Base-by-base conservation (phyloP, 1,284 basidiomycete genomes). In the Boletus nobilissimus region DNA sequence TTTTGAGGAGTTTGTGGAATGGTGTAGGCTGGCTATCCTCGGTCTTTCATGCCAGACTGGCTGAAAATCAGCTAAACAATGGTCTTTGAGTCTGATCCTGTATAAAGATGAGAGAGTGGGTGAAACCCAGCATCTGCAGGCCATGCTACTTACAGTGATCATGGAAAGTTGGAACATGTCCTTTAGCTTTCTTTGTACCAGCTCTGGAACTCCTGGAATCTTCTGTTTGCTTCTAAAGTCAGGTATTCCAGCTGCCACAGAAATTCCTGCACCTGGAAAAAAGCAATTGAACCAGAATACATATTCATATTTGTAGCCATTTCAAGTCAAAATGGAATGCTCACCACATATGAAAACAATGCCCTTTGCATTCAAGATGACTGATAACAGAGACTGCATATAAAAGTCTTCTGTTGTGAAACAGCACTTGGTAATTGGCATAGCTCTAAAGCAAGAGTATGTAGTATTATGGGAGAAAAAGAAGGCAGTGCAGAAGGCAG, bases 281-380 rank as follows among this genome's bases (percentile, higher is more conserved):
- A 26, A 34, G 18, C 1, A 7, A 40, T 3, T 3, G 1, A 0
- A 24, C 73, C 39, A 78, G 66, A 2, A 70, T 40, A 13, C 0
- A 13, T 38, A 62, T 18, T 10, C 4, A 32, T 26, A 64, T 5
- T 3, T 68, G 54, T 16, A 48, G 13, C 46, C 3, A 18, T 6
- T 48, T 7, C n/a, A n/a, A n/a, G n/a, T n/a, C n/a, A 62, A 9
- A 29, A 3, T 64, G 5, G 14, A 1, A 57, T 64, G 8, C 64
- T 81, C 64, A 26, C 80, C 79, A 75, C 73, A 79, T 80, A 81
- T 80, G 3, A 81, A 29, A 9, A 80, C n/a, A 5, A 80, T 77
- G 1, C 73, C 75, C 24, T 75, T 76, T 22, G 80, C 67, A 64
- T 71, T 46, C 54, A 80, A 69, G 5, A 79, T 36, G 2, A 18